Percentiles rank a stretch among this genome's conserved stretches.
Evolutionary conservation across 176 grass and related monocot genomes (phyloP).

Genomic region (Aegilops bicornis): DNA sequence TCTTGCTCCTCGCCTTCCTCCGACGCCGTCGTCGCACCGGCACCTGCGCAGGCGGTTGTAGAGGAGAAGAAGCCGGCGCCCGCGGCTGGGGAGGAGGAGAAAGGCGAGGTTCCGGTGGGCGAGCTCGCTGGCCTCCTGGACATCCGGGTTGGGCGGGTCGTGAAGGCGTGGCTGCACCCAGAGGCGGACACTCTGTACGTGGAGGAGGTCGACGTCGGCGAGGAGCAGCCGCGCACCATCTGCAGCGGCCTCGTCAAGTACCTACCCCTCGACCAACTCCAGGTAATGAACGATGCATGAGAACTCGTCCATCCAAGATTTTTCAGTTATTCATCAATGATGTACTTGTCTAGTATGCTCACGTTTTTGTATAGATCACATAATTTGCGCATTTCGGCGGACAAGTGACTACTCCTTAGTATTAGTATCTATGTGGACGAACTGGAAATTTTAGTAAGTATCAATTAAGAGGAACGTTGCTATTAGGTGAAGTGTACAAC

Average conservation of each 20-base stretch:
- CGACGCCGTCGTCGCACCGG: background rate
- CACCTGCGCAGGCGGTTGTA: background rate
- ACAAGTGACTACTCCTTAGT: background rate
- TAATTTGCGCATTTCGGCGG: background rate
- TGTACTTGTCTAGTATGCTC: background rate
- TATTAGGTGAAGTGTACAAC: background rate
- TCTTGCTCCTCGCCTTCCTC: background rate
- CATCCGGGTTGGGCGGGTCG: slow-evolving; percentile 73
- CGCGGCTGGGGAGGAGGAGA: slow-evolving; percentile 22
- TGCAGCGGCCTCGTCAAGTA: slow-evolving; percentile 92
- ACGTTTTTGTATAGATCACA: background rate
- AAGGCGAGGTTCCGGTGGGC: slow-evolving; percentile 41
- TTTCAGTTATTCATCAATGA: background rate
- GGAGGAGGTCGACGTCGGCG: slow-evolving; percentile 90
- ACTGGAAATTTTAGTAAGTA: background rate
- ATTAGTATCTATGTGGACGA: background rate
- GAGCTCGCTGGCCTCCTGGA: slow-evolving; percentile 64
- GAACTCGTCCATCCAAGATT: background rate
- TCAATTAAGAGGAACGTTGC: background rate
- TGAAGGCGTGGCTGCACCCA: slow-evolving; percentile 86
- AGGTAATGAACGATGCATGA: slow-evolving; percentile 39
- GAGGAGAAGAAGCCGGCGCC: slow-evolving; percentile 21
- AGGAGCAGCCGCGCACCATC: slow-evolving; percentile 78
- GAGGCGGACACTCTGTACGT: slow-evolving; percentile 89
- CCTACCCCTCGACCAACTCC: slow-evolving; percentile 66